A percentile compares a stretch with the other conserved stretches of the same genome.
Evolutionary conservation across 495 filamentous ascomycete genomes (phyloP).

Genomic region (Xylaria castorea): DNA sequence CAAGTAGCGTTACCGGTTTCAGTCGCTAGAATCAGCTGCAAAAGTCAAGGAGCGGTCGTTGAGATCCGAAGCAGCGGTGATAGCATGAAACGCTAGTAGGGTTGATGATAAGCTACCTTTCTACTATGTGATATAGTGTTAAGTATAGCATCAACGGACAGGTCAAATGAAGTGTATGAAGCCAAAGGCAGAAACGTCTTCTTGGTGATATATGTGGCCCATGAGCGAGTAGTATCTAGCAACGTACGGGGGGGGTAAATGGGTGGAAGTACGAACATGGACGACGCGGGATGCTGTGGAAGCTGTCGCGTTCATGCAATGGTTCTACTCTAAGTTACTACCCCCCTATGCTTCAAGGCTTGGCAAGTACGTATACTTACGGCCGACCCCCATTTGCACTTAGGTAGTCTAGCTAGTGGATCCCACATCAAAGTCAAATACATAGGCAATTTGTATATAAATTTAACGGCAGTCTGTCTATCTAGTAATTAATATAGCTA

Average conservation of each 20-base stretch:
- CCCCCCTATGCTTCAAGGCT: too few species aligned
- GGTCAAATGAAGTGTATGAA: background rate
- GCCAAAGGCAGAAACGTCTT: conserved; percentile 9
- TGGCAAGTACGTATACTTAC: too few species aligned
- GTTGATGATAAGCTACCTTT: background rate
- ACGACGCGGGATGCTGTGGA: conserved; percentile 12
- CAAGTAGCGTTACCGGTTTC: conserved; percentile 25
- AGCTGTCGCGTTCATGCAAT: conserved; percentile 21
- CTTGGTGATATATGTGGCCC: background rate
- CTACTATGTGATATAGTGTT: background rate
- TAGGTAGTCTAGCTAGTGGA: too few species aligned
- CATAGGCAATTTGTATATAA: too few species aligned
- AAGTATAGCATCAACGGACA: background rate
- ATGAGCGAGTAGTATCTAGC: background rate
- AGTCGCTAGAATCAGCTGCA: background rate
- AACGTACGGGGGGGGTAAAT: background rate
- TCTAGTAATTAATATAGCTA: too few species aligned
- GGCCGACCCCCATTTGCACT: too few species aligned
- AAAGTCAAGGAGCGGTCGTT: background rate
- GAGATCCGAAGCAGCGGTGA: background rate
- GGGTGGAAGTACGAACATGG: conserved; percentile 6
- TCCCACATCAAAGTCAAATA: too few species aligned
- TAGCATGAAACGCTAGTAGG: conserved; percentile 1
- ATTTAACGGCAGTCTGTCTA: too few species aligned
- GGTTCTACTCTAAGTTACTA: too few species aligned